These are phyloP conservation scores for Cucurbita moschata DNA, from an alignment of 306 rosid species.

Conservation along the genomic window DNA sequence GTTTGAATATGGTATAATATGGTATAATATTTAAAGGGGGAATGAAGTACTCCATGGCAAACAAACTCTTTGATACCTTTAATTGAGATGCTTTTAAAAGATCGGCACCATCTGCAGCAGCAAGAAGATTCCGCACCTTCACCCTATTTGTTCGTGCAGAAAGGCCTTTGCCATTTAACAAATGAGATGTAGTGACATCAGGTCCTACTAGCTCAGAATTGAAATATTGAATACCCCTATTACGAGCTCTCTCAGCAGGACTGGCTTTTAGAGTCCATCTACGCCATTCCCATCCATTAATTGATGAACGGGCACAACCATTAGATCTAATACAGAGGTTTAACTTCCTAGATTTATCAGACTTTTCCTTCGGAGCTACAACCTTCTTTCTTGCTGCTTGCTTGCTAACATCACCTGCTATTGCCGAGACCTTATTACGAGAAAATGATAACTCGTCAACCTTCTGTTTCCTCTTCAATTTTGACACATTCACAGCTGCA, in stretches of 20 bases:
- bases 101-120: slow-evolving; percentile 96
- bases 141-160: slow-evolving; percentile 96
- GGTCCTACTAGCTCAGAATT: slow-evolving; percentile 23
- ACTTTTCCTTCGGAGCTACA: slow-evolving; percentile 19
- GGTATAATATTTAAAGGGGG: slow-evolving; percentile 7
- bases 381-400: slow-evolving; percentile 29
- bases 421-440: slow-evolving; percentile 44
- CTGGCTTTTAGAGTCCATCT: slow-evolving; percentile 71
- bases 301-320: slow-evolving; percentile 81
- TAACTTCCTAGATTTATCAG: slow-evolving; percentile 34
- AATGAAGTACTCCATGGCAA: slow-evolving; percentile 8
- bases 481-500: slow-evolving; percentile 45
- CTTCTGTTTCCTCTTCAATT: slow-evolving; percentile 44
- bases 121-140: slow-evolving; percentile 82
- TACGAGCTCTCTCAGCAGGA: slow-evolving; percentile 62
- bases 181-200: slow-evolving; percentile 41
- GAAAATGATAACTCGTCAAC: slow-evolving; percentile 19
- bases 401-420: slow-evolving; percentile 25
- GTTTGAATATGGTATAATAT: slow-evolving; percentile 1
- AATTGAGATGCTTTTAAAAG: slow-evolving; percentile 87
- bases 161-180: slow-evolving; percentile 71
- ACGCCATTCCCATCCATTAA: slow-evolving; percentile 94
- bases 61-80: slow-evolving; percentile 40
- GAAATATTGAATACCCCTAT: slow-evolving; percentile 40
- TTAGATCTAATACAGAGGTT: slow-evolving; percentile 54